Base-by-base conservation (phyloP, 148 eudicot species). In the Vaccinium myrtillus region DNA sequence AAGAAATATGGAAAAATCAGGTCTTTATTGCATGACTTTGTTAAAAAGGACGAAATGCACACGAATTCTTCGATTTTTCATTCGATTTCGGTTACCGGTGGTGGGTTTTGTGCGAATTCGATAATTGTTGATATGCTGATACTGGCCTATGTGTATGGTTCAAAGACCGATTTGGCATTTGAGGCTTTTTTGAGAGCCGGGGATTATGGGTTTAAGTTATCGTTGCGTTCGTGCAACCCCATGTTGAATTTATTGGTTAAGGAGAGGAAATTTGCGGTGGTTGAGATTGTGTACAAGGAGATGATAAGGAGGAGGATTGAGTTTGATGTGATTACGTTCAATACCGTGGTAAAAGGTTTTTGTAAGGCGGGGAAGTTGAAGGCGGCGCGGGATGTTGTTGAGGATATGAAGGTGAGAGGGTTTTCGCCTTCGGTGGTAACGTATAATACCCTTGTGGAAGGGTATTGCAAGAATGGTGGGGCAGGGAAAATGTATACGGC, bases 331-430 rank as follows among this genome's bases (percentile, higher is more conserved):
- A 82, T 84, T 48, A 93, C 94, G 8, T 93, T 92, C 83, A 95
- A 95, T 83, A 91, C 87, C 1, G 92, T 90, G 21, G 89, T 95
- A 69, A 89, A 82, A 76, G 96, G 92, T 80, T 84, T 95, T 23
- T 92, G 96, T 84, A 93, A 88, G 83, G 90, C 73, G 14, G 95
- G 96, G 73, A 91, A 84, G 84, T 82, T 94, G 91, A 90, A 90
- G 46, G 91, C 85, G 88, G 96, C 96, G 3, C 78, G 82, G 56
- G 98, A 93, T 86, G 83, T 90, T 43, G 56, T 94, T 80, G 95
- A 94, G 92, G 96, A 94, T 85, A 93, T 94, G 89, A 90, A 87
- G 89, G 88, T 87, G 69, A 82, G 92, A 89, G 94, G 95, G 25
- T 27, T 93, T 27, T 39, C 46, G 16, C 96, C 98, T 0, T 79